phyloP scores from a whole-genome alignment of 345 rosid genomes.

The Citrus maxima region DNA sequence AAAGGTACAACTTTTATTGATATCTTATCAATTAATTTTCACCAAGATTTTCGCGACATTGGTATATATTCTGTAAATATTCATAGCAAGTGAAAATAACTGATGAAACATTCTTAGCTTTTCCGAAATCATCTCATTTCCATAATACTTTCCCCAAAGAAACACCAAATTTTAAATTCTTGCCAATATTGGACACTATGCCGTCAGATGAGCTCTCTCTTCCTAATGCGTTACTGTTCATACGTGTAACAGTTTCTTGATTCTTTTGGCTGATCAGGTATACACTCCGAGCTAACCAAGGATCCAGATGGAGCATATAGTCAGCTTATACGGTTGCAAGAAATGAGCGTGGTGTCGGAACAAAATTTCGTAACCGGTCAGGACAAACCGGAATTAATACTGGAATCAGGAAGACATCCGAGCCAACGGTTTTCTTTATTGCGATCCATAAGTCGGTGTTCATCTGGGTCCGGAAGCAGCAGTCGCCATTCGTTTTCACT shows the following conservation, averaged over 20 bases:
- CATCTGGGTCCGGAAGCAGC: slow-evolving; percentile 40
- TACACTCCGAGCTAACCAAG: slow-evolving; percentile 52
- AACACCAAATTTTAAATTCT: background rate
- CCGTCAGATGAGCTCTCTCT: background rate
- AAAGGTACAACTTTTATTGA: slow-evolving; percentile 30
- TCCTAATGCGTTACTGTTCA: background rate
- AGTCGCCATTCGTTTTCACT: slow-evolving; percentile 28
- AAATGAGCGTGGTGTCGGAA: slow-evolving; percentile 34
- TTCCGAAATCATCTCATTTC: background rate
- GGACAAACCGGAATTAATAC: slow-evolving; percentile 5
- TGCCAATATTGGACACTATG: background rate
- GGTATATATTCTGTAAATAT: background rate
- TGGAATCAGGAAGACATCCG: slow-evolving; percentile 20
- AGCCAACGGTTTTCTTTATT: slow-evolving; percentile 20
- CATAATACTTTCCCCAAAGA: background rate
- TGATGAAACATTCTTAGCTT: background rate
- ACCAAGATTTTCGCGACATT: background rate
- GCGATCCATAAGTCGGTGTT: slow-evolving; percentile 29
- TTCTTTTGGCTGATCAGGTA: slow-evolving; percentile 32
- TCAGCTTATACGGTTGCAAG: slow-evolving; percentile 73
- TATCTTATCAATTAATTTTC: background rate
- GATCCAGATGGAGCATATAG: slow-evolving; percentile 78
- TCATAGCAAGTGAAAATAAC: background rate
- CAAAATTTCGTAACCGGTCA: slow-evolving; percentile 13
- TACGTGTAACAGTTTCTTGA: background rate